Evolutionary conservation across 495 filamentous ascomycete species (phyloP).

Genomic region (Penicillium antarcticum): DNA sequence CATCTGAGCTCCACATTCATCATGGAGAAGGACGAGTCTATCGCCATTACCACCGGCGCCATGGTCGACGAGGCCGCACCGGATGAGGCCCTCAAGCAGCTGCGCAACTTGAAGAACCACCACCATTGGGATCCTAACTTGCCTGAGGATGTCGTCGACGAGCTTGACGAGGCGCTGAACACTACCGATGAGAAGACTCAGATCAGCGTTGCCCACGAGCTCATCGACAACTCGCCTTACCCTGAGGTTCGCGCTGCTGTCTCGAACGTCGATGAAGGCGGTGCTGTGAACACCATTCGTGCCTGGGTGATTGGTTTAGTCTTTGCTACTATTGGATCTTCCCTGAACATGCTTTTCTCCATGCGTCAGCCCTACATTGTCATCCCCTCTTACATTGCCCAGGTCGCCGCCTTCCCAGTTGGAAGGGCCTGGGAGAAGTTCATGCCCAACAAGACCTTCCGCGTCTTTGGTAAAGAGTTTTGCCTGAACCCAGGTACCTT

Average conservation of each 20-base stretch:
- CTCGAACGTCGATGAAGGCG: conserved; percentile 58
- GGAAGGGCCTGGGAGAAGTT: conserved; percentile 54
- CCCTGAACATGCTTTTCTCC: conserved; percentile 69
- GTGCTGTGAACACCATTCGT: conserved; percentile 65
- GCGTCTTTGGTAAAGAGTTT: conserved; percentile 52
- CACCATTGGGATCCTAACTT: conserved; percentile 71
- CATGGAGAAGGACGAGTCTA: conserved; percentile 32
- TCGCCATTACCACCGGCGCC: conserved; percentile 22
- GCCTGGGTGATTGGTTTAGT: conserved; percentile 71
- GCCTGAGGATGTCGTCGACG: conserved; percentile 57
- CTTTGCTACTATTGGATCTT: conserved; percentile 62
- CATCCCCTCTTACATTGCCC: conserved; percentile 65
- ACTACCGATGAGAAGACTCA: conserved; percentile 51
- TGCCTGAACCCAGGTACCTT: conserved; percentile 68
- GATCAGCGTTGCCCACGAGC: conserved; percentile 51
- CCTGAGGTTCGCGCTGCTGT: conserved; percentile 53
- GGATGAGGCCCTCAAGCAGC: conserved; percentile 38
- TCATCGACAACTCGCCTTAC: conserved; percentile 68
- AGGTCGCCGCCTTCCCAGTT: conserved; percentile 67
- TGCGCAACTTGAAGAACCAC: conserved; percentile 50
- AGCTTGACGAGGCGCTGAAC: conserved; percentile 57
- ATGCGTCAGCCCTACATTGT: conserved; percentile 62
- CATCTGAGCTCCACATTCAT: conserved; percentile 4
- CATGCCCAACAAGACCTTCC: conserved; percentile 51
- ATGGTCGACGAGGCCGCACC: conserved; percentile 38